Evolutionary conservation across 2,329 filamentous ascomycete genomes (phyloP), one percentile per base, ranked within the genome.

Genomic region (Aspergillus melleus): DNA sequence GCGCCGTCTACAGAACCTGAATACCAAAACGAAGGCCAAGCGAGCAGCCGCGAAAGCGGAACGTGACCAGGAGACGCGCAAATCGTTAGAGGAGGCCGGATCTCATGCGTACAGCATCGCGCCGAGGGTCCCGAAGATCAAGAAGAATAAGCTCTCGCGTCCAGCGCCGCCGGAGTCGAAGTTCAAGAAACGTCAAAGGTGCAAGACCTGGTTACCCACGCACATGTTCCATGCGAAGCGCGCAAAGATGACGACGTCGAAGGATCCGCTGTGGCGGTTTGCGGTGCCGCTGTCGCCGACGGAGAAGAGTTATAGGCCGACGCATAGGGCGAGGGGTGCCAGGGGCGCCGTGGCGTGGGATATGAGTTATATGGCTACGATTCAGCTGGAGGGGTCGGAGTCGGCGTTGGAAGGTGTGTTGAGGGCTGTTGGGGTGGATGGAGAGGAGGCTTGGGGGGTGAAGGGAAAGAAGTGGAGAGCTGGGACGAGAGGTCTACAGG

Each of bases 171-270:
- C 86, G 2, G 83, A 83, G 49, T 85, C 84, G 22, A 93, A 89
- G 69, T 98, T 92, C 72, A 87, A 89, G 66, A 95, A 92, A 76
- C 88, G 95, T 32, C 94, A 98, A 73, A 80, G 89, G 50, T 84
- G 90, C 74, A 98, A 98, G 80, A 92, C 90, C 2, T 97, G 94
- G 92, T 81, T 99, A 16, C 95, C 95, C 0, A 98, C 95, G 6
- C 95, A 99, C 74, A 79, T 96, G 64, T 99, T 90, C 85, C 93
- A 96, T 76, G 88, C 94, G 2, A 99, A 99, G 76, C 83, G 95
- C 61, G 92, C 95, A 22, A 90, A 86, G 61, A 96, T 99, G 90
- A 92, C 92, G 0, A 83, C 86, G 8, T 89, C 91, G 0, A 88
- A 85, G 52, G 84, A 89, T 49, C 89, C 91, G 3, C 77, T 95